Evolutionary conservation across 345 rosid genomes (phyloP).

Genomic region (Eucalyptus pauciflora): DNA sequence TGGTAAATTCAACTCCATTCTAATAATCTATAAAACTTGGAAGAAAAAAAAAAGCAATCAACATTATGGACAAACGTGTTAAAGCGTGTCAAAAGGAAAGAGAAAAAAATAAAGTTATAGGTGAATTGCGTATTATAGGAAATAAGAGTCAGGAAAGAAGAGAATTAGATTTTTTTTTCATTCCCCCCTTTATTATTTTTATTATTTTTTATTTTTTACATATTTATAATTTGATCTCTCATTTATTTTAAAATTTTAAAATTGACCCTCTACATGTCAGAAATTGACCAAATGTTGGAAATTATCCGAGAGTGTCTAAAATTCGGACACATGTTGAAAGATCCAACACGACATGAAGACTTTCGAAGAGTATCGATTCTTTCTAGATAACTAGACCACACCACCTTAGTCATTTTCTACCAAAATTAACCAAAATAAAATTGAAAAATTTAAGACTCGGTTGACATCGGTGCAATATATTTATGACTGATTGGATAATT

Average conservation of each 20-base stretch:
- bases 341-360: too few relatives aligned
- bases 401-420: rapidly evolving
- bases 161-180: rapidly evolving
- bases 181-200: too few relatives aligned
- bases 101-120: rapidly evolving
- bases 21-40: rapidly evolving
- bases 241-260: too few relatives aligned
- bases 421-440: too few relatives aligned
- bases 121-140: rapidly evolving
- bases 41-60: rapidly evolving
- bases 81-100: rapidly evolving
- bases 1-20: rapidly evolving
- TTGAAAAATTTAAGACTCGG: rapidly evolving
- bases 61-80: rapidly evolving
- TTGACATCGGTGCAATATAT: rapidly evolving
- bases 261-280: too few relatives aligned
- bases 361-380: rapidly evolving
- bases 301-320: too few relatives aligned
- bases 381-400: too few relatives aligned
- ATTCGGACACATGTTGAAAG: rapidly evolving
- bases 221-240: too few relatives aligned
- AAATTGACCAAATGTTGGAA: too few relatives aligned
- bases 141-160: rapidly evolving
- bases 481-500: too few relatives aligned
- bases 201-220: too few relatives aligned